Percentiles rank a stretch among this genome's conserved stretches.
phyloP scores from a whole-genome alignment of 805 yeast species.

The Teunomyces panamensis region DNA sequence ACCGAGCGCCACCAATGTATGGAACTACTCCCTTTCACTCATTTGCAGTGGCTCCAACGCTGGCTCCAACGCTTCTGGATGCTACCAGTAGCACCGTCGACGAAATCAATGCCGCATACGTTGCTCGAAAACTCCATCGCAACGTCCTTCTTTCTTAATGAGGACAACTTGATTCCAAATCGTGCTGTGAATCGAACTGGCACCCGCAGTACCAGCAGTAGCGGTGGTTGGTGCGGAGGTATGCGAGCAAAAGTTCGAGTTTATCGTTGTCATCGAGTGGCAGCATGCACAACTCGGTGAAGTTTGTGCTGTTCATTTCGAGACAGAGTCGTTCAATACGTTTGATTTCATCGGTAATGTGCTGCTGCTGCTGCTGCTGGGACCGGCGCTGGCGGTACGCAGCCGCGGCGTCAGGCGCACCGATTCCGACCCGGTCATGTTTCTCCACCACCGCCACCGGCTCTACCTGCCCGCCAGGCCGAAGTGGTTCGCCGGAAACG shows the following conservation, averaged over 20 bases:
- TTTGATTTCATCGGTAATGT: neutral
- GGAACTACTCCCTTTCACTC: neutral
- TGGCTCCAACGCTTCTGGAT: neutral
- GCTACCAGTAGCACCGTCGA: constrained; percentile 9
- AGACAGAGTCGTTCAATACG: neutral
- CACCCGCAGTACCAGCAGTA: constrained; percentile 55
- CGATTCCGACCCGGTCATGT: constrained; percentile 19
- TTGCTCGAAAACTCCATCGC: constrained; percentile 9
- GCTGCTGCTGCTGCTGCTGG: neutral
- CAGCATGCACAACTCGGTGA: neutral
- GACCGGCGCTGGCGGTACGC: neutral
- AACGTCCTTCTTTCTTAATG: constrained; percentile 32
- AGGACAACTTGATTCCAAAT: constrained; percentile 46
- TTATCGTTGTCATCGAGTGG: constrained; percentile 17
- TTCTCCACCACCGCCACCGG: constrained; percentile 27
- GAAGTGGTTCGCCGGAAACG: constrained; percentile 45
- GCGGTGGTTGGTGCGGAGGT: constrained; percentile 35
- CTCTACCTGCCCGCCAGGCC: constrained; percentile 27
- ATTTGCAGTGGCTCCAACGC: too few species aligned
- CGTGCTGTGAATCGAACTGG: constrained; percentile 31
- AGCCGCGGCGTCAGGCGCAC: constrained; percentile 9
- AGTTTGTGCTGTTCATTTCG: neutral
- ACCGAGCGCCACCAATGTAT: neutral
- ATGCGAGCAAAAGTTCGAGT: constrained; percentile 30
- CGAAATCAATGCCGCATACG: constrained; percentile 16